Evolutionary conservation across 306 rosid species (phyloP), one percentile per base, ranked within the genome.

Genomic region (Sechiopsis laciniata): DNA sequence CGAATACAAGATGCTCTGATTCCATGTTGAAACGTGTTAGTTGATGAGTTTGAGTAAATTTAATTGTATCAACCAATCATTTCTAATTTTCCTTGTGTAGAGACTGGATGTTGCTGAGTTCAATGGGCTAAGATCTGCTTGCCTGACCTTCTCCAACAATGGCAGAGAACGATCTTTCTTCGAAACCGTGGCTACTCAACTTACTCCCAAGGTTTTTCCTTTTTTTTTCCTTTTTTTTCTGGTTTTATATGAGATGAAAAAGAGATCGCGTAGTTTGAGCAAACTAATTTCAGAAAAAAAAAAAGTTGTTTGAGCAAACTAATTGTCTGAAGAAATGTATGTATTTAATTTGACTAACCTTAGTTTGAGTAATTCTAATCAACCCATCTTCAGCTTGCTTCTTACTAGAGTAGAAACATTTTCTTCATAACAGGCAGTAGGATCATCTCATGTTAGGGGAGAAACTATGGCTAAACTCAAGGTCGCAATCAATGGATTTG

Each of bases 401-500:
- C 64, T 29, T 53, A 32, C 75, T 65, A 55, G 19, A 21, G 14
- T 69, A 22, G 32, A 53, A 14, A 40, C 48, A 54, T 73, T 21
- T 29, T 73, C 32, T 65, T 67, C 54, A 40, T 72, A 72, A 8
- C 86, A 91, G 99, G 73, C 75, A 55, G 73, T 75, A 51, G 91
- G 82, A 78, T 80, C 97, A 57, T 55, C 81, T 74, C 84, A 88
- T 58, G 85, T 82, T 55, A 88, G 83, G 80, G 92, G 90, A 74
- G 86, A 89, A 75, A 82, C 96, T 15, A 95, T 89, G 82, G 99
- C 96, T n/a, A 89, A 95, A 85, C 79, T 95, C 87, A 95, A 95
- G 95, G 97, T 95, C 29, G 96, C 96, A 24, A 91, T 95, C 85
- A 95, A 94, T 15, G 99, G 99, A 80, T 95, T 95, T 77, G 97